Base-by-base conservation (phyloP, 305 asterid genomes). In the Salvia sclarea region DNA sequence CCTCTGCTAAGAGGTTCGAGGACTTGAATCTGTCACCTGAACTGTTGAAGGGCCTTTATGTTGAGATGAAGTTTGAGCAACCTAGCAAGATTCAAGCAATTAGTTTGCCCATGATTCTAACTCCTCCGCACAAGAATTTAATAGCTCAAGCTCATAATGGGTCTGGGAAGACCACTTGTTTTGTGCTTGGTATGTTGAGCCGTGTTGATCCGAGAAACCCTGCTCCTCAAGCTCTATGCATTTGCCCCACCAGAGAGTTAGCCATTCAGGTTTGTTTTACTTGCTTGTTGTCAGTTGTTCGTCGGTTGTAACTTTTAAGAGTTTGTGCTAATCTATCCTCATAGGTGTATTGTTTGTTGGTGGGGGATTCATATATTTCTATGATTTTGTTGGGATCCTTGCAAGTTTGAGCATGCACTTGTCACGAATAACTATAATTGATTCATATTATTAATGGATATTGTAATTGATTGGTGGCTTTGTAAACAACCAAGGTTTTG, bases 91-190 rank as follows among this genome's bases (percentile, higher is more conserved):
- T 90, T 44, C 98, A 93, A 65, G 90, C 81, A 0, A 78, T 84
- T 5, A 90, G 95, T 79, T 81, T 93, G 82, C 98, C 98, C 24
- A 90, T 93, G 98, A 93, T 93, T 55, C 60, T 93, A 76, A 85
- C 90, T 64, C 95, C 96, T 18, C 98, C 98, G 0, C 31, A 81
- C 81, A 85, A 82, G 83, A 84, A 88, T 83, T 75, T 93, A 73
- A 89, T 93, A 22, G 98, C 97, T 71, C 98, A 90, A 81, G 97
- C 97, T 68, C 97, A 87, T 69, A 90, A 93, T 79, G 98, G 98
- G 12, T 90, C 96, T 13, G 96, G 98, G 52, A 93, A 93, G 87
- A 93, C 98, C 16, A 93, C 98, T 20, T 93, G 98, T 76, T 93
- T 93, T 58, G 96, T 88, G 58, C 96, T 93, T 54, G 98, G 98